Base-by-base conservation (phyloP, 1,139 yeast genomes). In the Keqinozyma sinolaborantium region DNA sequence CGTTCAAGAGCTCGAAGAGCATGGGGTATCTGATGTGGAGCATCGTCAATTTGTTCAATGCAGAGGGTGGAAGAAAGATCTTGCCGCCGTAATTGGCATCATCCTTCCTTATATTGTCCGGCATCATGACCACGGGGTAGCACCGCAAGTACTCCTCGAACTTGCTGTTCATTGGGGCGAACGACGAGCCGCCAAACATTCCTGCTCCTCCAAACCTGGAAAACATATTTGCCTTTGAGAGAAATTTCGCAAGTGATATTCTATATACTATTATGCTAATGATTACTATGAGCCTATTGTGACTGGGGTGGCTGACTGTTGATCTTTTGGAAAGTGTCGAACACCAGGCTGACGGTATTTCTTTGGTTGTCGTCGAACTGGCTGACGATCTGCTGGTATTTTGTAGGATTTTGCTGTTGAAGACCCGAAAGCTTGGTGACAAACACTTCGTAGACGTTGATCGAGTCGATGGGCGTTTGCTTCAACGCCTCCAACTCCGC, bases 41-140 rank as follows among this genome's bases (percentile, higher is more conserved):
- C 86, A 82, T 81, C 6, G 96, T 86, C 39, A 94, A 70, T 52
- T 84, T 88, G 56, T 83, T 84, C 43, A 94, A 71, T 1, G 97
- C 94, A 28, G 95, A 85, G 14, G 95, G 94, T 4, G 99, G 99
- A 36, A 92, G 60, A 42, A 90, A 88, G 40, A 92, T 87, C 65
- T 94, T 92, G 44, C 98, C 99, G n/a, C 98, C 97, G 57, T 62
- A 90, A 52, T 92, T 90, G 38, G 95, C 83, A 41, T 80, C 87
- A 39, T 83, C 92, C 47, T 81, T 83, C 24, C 95, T 68, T 25
- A 73, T 77, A 39, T 70, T 64, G 41, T 87, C 95, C 4, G 95
- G 85, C 92, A 87, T 85, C 95, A 86, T 86, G 3, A 83, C 73
- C 25, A 90, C 75, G 3, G 97, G 97, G 54, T 88, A 92, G 51